A percentile compares a stretch with the other conserved stretches of the same genome.
Conservation (phyloP, 2,329 filamentous ascomycete genomes). For the Botryosphaeria dothidea region DNA sequence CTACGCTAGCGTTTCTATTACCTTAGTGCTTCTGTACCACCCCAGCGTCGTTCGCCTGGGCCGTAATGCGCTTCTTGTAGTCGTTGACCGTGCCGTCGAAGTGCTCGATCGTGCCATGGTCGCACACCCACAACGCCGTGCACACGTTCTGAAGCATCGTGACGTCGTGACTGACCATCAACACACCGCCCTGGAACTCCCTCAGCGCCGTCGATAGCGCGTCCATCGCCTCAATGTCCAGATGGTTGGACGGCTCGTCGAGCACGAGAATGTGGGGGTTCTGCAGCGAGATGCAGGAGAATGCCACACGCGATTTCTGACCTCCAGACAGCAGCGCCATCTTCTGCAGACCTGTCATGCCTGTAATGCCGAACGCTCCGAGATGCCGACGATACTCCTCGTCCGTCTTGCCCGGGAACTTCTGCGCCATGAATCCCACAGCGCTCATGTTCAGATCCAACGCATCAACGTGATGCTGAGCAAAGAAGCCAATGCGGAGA, state of each 20-base stretch:
- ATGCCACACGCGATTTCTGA: slow-evolving; percentile 97
- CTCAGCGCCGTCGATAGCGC: slow-evolving; percentile 81
- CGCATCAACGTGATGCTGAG: slow-evolving; percentile 96
- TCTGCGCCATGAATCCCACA: slow-evolving; percentile 94
- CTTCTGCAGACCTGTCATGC: slow-evolving; percentile 94
- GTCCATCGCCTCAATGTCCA: slow-evolving; percentile 99
- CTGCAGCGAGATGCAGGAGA: slow-evolving; percentile 89
- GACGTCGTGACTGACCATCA: slow-evolving; percentile 99
- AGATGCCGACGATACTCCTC: slow-evolving; percentile 96
- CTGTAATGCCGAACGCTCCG: slow-evolving; percentile 82
- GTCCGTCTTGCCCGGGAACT: slow-evolving; percentile 85
- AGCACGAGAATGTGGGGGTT: slow-evolving; percentile 97
- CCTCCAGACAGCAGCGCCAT: slow-evolving; percentile 93
- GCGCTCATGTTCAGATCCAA: slow-evolving; percentile 86
- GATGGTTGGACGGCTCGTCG: slow-evolving; percentile 96
- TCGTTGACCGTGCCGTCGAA: slow-evolving; percentile 93
- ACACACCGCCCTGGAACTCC: slow-evolving; percentile 87
- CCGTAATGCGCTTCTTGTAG: slow-evolving; percentile 95
- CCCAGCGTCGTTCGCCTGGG: slow-evolving; percentile 84
- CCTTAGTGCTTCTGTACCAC: slow-evolving; percentile 66
- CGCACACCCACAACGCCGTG: slow-evolving; percentile 93
- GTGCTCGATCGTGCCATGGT: slow-evolving; percentile 90
- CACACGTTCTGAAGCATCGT: slow-evolving; percentile 98
- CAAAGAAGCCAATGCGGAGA: slow-evolving; percentile 92
- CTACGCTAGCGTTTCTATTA: slow-evolving; percentile 45